These are phyloP conservation scores for Penicillium sp. DNA, from an alignment of 2,329 filamentous ascomycete species.

Conservation along the genomic window DNA sequence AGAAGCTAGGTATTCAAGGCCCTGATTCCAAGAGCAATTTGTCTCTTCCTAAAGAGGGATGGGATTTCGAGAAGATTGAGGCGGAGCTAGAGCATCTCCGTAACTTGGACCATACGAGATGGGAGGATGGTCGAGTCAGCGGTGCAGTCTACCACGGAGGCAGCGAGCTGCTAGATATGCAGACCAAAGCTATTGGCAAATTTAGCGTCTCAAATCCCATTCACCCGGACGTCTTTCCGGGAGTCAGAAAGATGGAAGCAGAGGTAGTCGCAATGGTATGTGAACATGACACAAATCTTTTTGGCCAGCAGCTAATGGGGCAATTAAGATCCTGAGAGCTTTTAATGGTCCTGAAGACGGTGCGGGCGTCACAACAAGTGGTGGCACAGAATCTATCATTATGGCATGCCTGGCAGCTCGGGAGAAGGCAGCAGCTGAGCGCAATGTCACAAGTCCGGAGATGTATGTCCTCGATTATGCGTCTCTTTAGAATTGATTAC, in stretches of 20 bases:
- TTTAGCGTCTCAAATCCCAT: neutral
- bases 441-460: neutral
- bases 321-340: neutral
- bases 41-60: neutral
- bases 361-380: neutral
- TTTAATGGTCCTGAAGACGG: neutral
- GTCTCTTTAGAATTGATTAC: neutral
- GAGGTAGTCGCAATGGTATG: neutral
- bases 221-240: neutral
- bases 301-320: neutral
- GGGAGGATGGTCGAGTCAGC: neutral
- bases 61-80: neutral
- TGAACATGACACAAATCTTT: neutral
- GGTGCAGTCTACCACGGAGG: neutral
- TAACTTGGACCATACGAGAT: neutral
- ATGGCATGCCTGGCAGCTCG: slow-evolving; percentile 1
- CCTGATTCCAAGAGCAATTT: neutral
- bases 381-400: neutral
- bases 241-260: neutral
- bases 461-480: neutral
- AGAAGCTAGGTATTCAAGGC: neutral
- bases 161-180: neutral
- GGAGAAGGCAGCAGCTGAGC: neutral
- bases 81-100: neutral
- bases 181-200: neutral